Conservation (phyloP, 2,329 filamentous ascomycete species). For the Nakataea oryzae region DNA sequence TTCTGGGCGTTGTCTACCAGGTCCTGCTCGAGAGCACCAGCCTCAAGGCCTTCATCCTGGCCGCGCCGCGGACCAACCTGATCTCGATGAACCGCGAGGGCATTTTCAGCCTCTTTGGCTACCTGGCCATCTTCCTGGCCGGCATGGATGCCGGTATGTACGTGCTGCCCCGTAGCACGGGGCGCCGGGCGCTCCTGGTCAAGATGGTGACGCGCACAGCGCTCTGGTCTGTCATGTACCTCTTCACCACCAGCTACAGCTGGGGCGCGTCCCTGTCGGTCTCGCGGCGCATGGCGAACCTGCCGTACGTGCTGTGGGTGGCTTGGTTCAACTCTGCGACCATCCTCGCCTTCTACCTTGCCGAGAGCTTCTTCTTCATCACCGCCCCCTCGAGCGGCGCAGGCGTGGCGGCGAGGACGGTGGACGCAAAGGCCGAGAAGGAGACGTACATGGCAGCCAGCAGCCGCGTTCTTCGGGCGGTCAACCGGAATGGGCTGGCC, state of each 20-base stretch:
- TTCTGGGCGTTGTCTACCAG: slow-evolving; percentile 64
- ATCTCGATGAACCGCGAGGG: slow-evolving; percentile 90
- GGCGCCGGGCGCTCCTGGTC: slow-evolving; percentile 46
- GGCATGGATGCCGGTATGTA: slow-evolving; percentile 77
- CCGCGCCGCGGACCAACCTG: slow-evolving; percentile 67
- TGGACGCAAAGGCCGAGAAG: slow-evolving; percentile 43
- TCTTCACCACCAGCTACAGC: slow-evolving; percentile 53
- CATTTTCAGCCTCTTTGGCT: slow-evolving; percentile 88
- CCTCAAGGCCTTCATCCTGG: slow-evolving; percentile 75
- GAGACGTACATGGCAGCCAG: slow-evolving; percentile 60
- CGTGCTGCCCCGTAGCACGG: slow-evolving; percentile 55
- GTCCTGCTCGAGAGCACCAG: slow-evolving; percentile 61
- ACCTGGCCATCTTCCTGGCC: slow-evolving; percentile 87
- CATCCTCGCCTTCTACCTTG: slow-evolving; percentile 63
- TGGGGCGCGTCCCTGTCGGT: slow-evolving; percentile 67
- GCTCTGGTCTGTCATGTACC: slow-evolving; percentile 62
- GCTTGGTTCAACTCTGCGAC: slow-evolving; percentile 85
- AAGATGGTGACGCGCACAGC: slow-evolving; percentile 54
- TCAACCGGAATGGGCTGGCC: slow-evolving; percentile 78
- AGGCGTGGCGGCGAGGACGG: background rate
- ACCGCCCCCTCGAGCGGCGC: slow-evolving; percentile 26
- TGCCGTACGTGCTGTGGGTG: slow-evolving; percentile 90
- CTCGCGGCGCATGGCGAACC: slow-evolving; percentile 81
- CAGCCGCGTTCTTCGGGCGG: slow-evolving; percentile 70
- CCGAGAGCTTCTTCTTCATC: slow-evolving; percentile 74